A percentile compares a stretch with the other conserved stretches of the same genome.
phyloP scores from a whole-genome alignment of 108 stramenopile genomes.

The Skeletonema menzelii region DNA sequence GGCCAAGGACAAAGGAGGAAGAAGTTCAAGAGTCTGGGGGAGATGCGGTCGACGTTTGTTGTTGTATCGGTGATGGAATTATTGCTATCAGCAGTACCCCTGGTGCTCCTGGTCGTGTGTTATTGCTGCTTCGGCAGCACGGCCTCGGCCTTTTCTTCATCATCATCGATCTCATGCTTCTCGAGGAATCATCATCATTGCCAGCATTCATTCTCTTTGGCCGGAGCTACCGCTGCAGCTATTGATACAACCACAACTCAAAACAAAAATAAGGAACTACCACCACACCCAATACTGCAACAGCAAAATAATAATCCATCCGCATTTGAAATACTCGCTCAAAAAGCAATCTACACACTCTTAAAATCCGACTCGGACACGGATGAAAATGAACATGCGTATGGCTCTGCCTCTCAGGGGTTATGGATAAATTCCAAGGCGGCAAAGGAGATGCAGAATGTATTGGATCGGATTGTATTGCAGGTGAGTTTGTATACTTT shows the following conservation, averaged over 20 bases:
- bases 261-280: too few relatives aligned
- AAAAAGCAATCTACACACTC: slow-evolving; percentile 15
- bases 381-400: slow-evolving; percentile 31
- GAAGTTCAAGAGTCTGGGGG: too few relatives aligned
- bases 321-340: neutral
- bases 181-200: neutral
- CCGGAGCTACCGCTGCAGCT: neutral
- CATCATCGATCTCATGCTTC: neutral
- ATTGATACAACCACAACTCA: neutral
- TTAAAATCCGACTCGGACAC: slow-evolving; percentile 18
- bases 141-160: neutral
- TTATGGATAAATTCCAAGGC: slow-evolving; percentile 20
- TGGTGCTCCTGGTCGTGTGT: too few relatives aligned
- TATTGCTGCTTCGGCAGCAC: neutral
- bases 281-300: too few relatives aligned
- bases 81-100: too few relatives aligned
- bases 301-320: neutral
- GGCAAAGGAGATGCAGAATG: slow-evolving; percentile 27
- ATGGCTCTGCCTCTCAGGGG: slow-evolving; percentile 39
- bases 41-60: too few relatives aligned
- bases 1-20: too few relatives aligned
- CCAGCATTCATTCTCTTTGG: neutral
- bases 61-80: too few relatives aligned
- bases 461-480: neutral
- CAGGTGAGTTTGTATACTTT: neutral